phyloP scores from a whole-genome alignment of 352 stramenopile species.

The Globisporangium spinosum region DNA sequence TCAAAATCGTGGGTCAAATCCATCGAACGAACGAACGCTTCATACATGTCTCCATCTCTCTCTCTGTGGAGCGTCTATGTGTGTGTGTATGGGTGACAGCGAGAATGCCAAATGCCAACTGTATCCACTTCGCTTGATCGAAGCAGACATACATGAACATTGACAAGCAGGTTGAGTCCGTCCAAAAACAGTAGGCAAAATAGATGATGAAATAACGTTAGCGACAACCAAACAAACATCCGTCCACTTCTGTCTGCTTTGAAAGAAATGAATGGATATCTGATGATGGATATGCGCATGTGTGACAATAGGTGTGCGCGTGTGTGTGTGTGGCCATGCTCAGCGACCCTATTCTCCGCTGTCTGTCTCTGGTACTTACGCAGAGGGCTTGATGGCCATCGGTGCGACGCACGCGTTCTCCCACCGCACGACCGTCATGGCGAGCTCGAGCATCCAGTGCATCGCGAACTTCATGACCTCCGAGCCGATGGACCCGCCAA shows the following conservation, averaged over 20 bases:
- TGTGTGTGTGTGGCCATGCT: neutral
- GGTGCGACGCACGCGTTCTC: slow-evolving; percentile 56
- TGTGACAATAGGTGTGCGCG: neutral
- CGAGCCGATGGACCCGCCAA: slow-evolving; percentile 53
- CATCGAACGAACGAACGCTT: neutral
- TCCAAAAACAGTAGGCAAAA: neutral
- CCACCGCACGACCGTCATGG: slow-evolving; percentile 68
- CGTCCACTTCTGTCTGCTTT: neutral
- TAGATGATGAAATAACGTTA: neutral
- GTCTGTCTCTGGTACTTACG: neutral
- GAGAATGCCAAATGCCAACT: neutral
- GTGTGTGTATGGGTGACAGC: neutral
- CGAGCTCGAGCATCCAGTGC: slow-evolving; percentile 78
- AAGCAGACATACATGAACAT: too few species aligned
- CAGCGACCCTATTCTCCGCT: neutral
- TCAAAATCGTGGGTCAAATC: slow-evolving; percentile 1
- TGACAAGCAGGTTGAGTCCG: too few species aligned
- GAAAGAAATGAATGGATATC: neutral
- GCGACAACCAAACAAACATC: neutral
- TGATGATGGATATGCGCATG: neutral
- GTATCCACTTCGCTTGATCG: neutral
- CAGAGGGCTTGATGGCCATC: slow-evolving; percentile 37
- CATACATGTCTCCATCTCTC: neutral
- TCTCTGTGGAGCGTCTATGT: too few species aligned
- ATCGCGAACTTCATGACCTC: slow-evolving; percentile 55